A percentile compares a stretch with the other conserved stretches of the same genome.
Conservation (phyloP, 805 yeast genomes). For the Candida jianshihensis region DNA sequence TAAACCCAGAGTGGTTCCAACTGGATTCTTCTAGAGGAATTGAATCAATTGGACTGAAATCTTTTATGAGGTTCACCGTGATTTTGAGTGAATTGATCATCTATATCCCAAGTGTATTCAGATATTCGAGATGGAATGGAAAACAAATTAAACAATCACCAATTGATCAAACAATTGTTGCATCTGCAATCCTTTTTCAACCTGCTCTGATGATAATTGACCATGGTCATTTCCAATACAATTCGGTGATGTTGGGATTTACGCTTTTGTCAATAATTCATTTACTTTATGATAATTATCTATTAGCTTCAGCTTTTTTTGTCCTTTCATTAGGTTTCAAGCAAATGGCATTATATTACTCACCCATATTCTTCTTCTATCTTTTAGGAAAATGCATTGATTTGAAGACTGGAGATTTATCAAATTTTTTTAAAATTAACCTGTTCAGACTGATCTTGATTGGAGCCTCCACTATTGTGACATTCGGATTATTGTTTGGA, state of each 20-base stretch:
- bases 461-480: constrained; percentile 52
- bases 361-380: constrained; percentile 82
- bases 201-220: constrained; percentile 82
- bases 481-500: constrained; percentile 43
- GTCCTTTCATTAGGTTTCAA: constrained; percentile 76
- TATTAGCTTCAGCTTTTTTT: constrained; percentile 70
- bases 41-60: constrained; percentile 61
- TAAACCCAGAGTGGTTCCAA: constrained; percentile 71
- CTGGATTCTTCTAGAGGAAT: constrained; percentile 68
- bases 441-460: constrained; percentile 54
- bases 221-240: constrained; percentile 97
- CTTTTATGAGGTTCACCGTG: constrained; percentile 80
- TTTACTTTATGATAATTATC: constrained; percentile 54
- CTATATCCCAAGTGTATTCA: constrained; percentile 75
- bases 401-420: constrained; percentile 10
- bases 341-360: constrained; percentile 92
- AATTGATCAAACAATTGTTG: constrained; percentile 68
- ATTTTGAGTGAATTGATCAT: constrained; percentile 65
- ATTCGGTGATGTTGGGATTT: constrained; percentile 89
- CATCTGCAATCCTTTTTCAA: constrained; percentile 75
- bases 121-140: constrained; percentile 67
- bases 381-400: constrained; percentile 48
- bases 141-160: constrained; percentile 49
- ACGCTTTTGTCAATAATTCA: constrained; percentile 62
- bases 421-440: constrained; percentile 36